These are phyloP conservation scores for Entomophthora muscae DNA, from an alignment of 371 early-diverging fungal species.

Conservation along the genomic window DNA sequence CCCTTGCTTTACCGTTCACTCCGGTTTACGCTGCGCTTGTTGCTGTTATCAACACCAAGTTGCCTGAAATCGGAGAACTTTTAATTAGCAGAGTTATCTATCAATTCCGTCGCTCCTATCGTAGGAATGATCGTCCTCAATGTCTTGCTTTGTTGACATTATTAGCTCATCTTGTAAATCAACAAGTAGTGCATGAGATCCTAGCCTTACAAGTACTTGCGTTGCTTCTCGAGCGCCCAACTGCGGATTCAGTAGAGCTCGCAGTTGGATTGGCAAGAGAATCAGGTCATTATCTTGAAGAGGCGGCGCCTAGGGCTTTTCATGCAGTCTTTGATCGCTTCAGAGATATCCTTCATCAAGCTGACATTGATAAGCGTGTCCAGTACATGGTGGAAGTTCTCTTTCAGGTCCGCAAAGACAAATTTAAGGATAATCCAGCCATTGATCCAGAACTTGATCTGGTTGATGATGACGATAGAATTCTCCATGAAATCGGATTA, in stretches of 20 bases:
- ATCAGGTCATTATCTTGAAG: slow-evolving; percentile 67
- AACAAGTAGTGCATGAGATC: slow-evolving; percentile 75
- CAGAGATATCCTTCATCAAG: slow-evolving; percentile 82
- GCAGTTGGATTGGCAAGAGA: slow-evolving; percentile 93
- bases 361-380: slow-evolving; percentile 79
- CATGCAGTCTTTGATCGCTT: slow-evolving; percentile 86
- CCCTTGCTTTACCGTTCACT: slow-evolving; percentile 74
- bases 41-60: slow-evolving; percentile 82
- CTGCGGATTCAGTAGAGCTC: slow-evolving; percentile 92
- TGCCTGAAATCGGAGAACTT: slow-evolving; percentile 81
- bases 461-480: slow-evolving; percentile 90
- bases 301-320: slow-evolving; percentile 55
- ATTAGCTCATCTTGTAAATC: slow-evolving; percentile 86
- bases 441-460: slow-evolving; percentile 70
- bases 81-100: slow-evolving; percentile 62
- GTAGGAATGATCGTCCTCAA: slow-evolving; percentile 73
- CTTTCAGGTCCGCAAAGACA: slow-evolving; percentile 87
- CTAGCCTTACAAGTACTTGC: slow-evolving; percentile 74
- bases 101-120: slow-evolving; percentile 82
- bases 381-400: slow-evolving; percentile 96
- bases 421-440: slow-evolving; percentile 70
- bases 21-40: slow-evolving; percentile 81
- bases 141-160: slow-evolving; percentile 75
- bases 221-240: slow-evolving; percentile 75
- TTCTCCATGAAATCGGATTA: slow-evolving; percentile 71